A percentile compares a stretch with the other conserved stretches of the same genome.
Conservation (phyloP, 495 filamentous ascomycete genomes). For the Apodospora peruviana region DNA sequence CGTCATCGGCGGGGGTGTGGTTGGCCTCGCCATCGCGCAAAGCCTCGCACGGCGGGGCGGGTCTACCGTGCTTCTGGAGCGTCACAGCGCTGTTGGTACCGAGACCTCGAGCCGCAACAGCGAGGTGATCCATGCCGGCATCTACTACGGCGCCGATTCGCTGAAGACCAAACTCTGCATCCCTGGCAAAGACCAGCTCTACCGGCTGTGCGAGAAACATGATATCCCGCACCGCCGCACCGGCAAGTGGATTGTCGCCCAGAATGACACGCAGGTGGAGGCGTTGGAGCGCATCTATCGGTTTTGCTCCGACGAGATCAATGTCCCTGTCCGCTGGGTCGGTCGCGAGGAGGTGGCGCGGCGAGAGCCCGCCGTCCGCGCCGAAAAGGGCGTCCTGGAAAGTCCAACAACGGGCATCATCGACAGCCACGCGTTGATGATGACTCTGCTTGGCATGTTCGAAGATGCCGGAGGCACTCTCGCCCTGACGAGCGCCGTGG, state of each 20-base stretch:
- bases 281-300: constrained; percentile 60
- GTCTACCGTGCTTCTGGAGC: constrained; percentile 73
- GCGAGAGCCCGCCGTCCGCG: constrained; percentile 70
- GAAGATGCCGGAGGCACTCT: constrained; percentile 71
- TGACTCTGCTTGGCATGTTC: constrained; percentile 65
- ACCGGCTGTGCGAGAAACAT: constrained; percentile 64
- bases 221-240: constrained; percentile 65
- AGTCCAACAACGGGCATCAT: constrained; percentile 83
- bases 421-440: constrained; percentile 82
- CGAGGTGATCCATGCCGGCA: constrained; percentile 93
- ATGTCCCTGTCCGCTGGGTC: constrained; percentile 71
- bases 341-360: constrained; percentile 49
- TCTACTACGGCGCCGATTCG: constrained; percentile 75
- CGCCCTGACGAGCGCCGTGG: constrained; percentile 60
- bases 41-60: constrained; percentile 58
- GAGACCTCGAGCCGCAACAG: constrained; percentile 93
- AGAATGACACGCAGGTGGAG: constrained; percentile 62
- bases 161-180: constrained; percentile 86
- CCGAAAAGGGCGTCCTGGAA: constrained; percentile 71
- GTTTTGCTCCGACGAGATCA: constrained; percentile 55
- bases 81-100: constrained; percentile 69
- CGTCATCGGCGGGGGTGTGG: constrained; percentile 83
- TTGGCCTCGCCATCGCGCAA: constrained; percentile 84
- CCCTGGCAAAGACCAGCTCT: constrained; percentile 67
- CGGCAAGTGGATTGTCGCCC: constrained; percentile 95